These are phyloP conservation scores for Ochromonas danica DNA, from an alignment of 108 stramenopile species.

Conservation along the genomic window DNA sequence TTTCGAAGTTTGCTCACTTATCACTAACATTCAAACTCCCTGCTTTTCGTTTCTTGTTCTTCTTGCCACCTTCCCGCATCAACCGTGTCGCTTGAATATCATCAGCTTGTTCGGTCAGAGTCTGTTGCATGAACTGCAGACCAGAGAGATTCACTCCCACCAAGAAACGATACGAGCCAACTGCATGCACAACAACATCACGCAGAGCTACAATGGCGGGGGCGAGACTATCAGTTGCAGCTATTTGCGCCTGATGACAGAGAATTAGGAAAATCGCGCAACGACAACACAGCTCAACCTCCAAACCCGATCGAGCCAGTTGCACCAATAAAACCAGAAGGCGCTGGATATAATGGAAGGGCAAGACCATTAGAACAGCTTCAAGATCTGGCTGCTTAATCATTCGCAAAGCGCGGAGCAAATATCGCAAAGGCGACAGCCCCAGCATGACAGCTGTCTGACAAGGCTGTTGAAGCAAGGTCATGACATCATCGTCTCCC, in stretches of 20 bases:
- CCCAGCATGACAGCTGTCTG: slow-evolving; percentile 67
- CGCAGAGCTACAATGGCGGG: background rate
- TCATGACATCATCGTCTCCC: slow-evolving; percentile 54
- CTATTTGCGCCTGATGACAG: background rate
- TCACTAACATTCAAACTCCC: too few species aligned
- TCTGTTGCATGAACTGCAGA: too few species aligned
- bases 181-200: background rate
- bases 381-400: slow-evolving; percentile 81
- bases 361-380: slow-evolving; percentile 80
- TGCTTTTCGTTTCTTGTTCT: too few species aligned
- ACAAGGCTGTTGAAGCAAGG: slow-evolving; percentile 70
- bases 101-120: too few species aligned
- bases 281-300: background rate
- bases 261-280: background rate
- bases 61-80: too few species aligned
- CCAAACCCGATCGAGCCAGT: background rate
- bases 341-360: slow-evolving; percentile 70
- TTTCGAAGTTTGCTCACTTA: too few species aligned
- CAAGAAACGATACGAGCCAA: too few species aligned
- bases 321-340: slow-evolving; percentile 42
- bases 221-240: too few species aligned
- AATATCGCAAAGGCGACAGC: slow-evolving; percentile 75
- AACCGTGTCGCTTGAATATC: too few species aligned
- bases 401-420: slow-evolving; percentile 75
- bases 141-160: too few species aligned